phyloP scores from a whole-genome alignment of 2,329 filamentous ascomycete species.

The Pseudopithomyces maydicus region DNA sequence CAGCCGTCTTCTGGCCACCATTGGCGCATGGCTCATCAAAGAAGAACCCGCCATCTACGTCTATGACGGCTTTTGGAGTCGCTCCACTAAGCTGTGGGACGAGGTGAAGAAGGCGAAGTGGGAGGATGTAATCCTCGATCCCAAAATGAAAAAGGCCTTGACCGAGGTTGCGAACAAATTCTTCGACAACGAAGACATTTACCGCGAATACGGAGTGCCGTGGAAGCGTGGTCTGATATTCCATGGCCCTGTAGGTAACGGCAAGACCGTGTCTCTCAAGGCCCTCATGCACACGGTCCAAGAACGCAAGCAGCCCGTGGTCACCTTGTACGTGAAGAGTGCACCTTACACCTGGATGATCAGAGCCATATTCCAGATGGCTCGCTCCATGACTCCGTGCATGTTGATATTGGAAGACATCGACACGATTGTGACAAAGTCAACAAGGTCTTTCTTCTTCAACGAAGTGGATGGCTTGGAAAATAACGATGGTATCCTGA shows the following conservation, averaged over 20 bases:
- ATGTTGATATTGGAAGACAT: constrained; percentile 50
- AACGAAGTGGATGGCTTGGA: constrained; percentile 51
- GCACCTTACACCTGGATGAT: constrained; percentile 35
- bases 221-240: constrained; percentile 55
- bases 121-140: constrained; percentile 55
- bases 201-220: constrained; percentile 51
- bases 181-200: constrained; percentile 43
- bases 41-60: constrained; percentile 50
- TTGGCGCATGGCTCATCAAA: constrained; percentile 45
- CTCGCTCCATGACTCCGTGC: constrained; percentile 46
- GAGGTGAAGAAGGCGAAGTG: constrained; percentile 49
- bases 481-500: constrained; percentile 49
- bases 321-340: constrained; percentile 32
- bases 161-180: constrained; percentile 49
- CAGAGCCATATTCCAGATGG: constrained; percentile 42
- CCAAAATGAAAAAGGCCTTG: constrained; percentile 50
- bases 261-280: constrained; percentile 54
- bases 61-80: constrained; percentile 50
- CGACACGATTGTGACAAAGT: constrained; percentile 45
- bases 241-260: constrained; percentile 42
- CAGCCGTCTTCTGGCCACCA: constrained; percentile 44
- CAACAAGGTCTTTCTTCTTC: constrained; percentile 47
- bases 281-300: constrained; percentile 51
- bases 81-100: constrained; percentile 44
- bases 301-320: constrained; percentile 38